phyloP scores from a whole-genome alignment of 176 grass and related monocot species.

The Lolium rigidum region DNA sequence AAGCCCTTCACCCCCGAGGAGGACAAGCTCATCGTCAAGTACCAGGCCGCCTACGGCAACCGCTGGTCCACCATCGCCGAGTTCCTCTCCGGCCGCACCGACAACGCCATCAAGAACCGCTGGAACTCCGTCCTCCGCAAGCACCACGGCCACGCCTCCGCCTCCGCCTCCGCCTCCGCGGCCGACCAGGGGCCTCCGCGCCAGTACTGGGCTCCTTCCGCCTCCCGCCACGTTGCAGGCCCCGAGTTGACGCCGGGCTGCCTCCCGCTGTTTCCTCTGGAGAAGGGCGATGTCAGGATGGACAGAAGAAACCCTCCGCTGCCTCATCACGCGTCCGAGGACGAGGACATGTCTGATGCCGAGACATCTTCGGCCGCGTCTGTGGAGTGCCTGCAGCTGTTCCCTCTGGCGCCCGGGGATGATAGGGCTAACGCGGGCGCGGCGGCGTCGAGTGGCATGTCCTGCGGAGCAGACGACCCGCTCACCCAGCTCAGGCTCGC shows the following conservation, averaged over 20 bases:
- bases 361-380: not conserved
- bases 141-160: not conserved
- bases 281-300: not conserved
- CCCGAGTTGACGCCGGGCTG: not conserved
- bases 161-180: not conserved
- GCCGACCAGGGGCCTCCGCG: not conserved
- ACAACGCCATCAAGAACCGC: constrained; percentile 92
- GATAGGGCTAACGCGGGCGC: not conserved
- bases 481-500: constrained; percentile 35
- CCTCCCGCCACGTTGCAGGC: not conserved
- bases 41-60: constrained; percentile 50
- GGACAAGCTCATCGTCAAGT: constrained; percentile 47
- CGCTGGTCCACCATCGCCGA: constrained; percentile 83
- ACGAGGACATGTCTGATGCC: not conserved
- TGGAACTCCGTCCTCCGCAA: constrained; percentile 82
- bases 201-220: not conserved
- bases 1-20: constrained; percentile 55
- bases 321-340: not conserved
- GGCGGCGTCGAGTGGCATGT: constrained; percentile 5
- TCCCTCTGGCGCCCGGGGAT: constrained; percentile 10
- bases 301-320: not conserved
- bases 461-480: not conserved
- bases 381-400: constrained; percentile 17
- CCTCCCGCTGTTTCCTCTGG: constrained; percentile 25
- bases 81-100: constrained; percentile 80